Evolutionary conservation across 2,329 filamentous ascomycete species (phyloP).

Genomic region (Fusarium sp.): DNA sequence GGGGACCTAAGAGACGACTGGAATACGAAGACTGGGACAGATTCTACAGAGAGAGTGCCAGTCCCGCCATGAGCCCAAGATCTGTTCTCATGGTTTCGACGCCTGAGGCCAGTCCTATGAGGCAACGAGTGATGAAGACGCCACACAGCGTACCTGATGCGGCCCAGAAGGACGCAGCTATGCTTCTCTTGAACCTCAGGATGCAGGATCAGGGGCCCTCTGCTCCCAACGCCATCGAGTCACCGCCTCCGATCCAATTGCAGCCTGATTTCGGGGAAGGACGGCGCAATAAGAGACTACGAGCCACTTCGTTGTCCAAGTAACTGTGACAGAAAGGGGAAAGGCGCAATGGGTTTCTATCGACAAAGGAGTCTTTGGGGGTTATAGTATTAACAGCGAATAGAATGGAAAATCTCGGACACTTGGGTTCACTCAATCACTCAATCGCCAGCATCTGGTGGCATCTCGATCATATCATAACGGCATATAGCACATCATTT

Average conservation of each 20-base stretch:
- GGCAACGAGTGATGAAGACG: background rate
- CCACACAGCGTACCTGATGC: conserved; percentile 4
- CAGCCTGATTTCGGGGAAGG: background rate
- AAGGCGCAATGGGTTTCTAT: background rate
- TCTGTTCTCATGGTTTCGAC: conserved; percentile 19
- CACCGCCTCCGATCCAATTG: background rate
- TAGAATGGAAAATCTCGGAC: conserved; percentile 28
- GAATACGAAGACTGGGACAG: conserved; percentile 32
- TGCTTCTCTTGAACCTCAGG: conserved; percentile 36
- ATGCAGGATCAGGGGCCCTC: conserved; percentile 12
- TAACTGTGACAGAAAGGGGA: background rate
- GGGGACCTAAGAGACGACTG: conserved; percentile 35
- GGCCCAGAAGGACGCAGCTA: conserved; percentile 32
- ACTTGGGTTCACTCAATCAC: conserved; percentile 1
- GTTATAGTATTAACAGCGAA: conserved; percentile 28
- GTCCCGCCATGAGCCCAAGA: conserved; percentile 27
- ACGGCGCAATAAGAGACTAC: conserved; percentile 37
- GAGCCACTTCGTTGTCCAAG: conserved; percentile 26
- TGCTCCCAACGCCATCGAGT: background rate
- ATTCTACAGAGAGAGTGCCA: conserved; percentile 31
- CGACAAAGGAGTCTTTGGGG: conserved; percentile 3
- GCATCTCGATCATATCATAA: background rate
- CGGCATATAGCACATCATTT: conserved; percentile 5
- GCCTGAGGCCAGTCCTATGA: conserved; percentile 29
- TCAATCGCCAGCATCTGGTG: background rate